Conservation (phyloP, 1,284 basidiomycete species). For the Cystobasidium slooffiae region DNA sequence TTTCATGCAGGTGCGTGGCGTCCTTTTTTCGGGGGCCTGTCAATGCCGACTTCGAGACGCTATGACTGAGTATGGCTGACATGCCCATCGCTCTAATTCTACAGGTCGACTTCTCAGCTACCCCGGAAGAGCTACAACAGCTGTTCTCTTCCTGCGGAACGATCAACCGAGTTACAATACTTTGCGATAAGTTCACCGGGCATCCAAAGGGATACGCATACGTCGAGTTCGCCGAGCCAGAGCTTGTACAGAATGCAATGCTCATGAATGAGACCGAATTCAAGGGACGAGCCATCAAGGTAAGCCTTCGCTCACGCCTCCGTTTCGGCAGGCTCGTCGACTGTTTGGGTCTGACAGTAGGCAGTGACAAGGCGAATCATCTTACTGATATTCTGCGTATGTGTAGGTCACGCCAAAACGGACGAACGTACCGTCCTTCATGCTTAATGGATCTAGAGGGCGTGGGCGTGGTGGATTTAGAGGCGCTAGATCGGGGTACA, state of each 20-base stretch:
- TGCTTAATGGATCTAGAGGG: slow-evolving; percentile 64
- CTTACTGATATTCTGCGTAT: neutral
- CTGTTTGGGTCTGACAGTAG: too few species aligned
- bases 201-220: slow-evolving; percentile 99
- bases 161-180: slow-evolving; percentile 98
- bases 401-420: slow-evolving; percentile 83
- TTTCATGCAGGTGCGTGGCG: slow-evolving; percentile 12
- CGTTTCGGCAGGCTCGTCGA: too few species aligned
- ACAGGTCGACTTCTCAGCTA: slow-evolving; percentile 96
- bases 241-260: slow-evolving; percentile 86
- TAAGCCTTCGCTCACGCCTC: slow-evolving; percentile 56
- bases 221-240: slow-evolving; percentile 96
- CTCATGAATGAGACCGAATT: slow-evolving; percentile 97
- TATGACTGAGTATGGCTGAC: too few species aligned
- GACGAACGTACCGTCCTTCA: slow-evolving; percentile 89
- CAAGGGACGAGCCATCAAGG: slow-evolving; percentile 89
- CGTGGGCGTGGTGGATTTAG: slow-evolving; percentile 75
- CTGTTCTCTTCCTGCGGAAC: slow-evolving; percentile 98
- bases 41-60: neutral
- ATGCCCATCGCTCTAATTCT: neutral
- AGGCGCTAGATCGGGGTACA: slow-evolving; percentile 70
- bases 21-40: neutral
- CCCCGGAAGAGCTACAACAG: slow-evolving; percentile 96
- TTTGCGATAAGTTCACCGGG: slow-evolving; percentile 99
- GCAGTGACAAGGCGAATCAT: neutral